Evolutionary conservation across 768 basidiomycete genomes (phyloP), one percentile per base, ranked within the genome.

Genomic region (Boletus vinaceobasis): DNA sequence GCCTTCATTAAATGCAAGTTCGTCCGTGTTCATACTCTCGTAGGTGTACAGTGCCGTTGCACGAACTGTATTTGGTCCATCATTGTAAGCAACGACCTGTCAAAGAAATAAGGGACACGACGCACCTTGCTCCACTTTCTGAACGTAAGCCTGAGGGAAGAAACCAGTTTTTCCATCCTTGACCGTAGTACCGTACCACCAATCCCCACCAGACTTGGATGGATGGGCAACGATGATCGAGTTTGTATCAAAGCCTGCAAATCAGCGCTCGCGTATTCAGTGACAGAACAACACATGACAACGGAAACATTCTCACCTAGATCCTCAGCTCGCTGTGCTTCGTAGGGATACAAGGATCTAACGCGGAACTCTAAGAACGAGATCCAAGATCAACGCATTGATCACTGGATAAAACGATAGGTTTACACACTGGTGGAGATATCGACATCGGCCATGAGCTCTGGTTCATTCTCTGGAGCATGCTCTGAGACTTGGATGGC

Each of bases 71-170:
- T 55, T 45, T 14, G 5, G 27, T 43, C 40, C 2, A 31, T 40
- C 27, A 15, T 21, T 5, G 6, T 54, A 35, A 55, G 21, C 35
- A 46, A 39, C 19, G 3, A 35, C 32, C 21, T 31, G 13, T 23
- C 10, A 19, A 51, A 33, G 52, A 50, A 53, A 52, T 1, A 21
- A 21, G 7, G 2, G 35, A 6, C 7, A 39, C 43, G 36, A 35
- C 53, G 29, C 40, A 93, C 94, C 75, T 57, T 80, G 71, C 36
- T 83, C 77, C 31, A 93, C 71, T 62, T 81, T 79, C 61, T 91
- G 83, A 11, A 96, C 87, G 63, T 96, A 98, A 2, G 86, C 85
- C 67, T 86, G 85, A 1, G 96, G 96, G 83, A 98, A 92, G 75
- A 95, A 84, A 1, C 97, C 97, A 33, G 80, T 76, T 64, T 80